These are phyloP conservation scores for Chenopodium berlandieri DNA, from an alignment of 148 eudicot genomes.

Conservation along the genomic window DNA sequence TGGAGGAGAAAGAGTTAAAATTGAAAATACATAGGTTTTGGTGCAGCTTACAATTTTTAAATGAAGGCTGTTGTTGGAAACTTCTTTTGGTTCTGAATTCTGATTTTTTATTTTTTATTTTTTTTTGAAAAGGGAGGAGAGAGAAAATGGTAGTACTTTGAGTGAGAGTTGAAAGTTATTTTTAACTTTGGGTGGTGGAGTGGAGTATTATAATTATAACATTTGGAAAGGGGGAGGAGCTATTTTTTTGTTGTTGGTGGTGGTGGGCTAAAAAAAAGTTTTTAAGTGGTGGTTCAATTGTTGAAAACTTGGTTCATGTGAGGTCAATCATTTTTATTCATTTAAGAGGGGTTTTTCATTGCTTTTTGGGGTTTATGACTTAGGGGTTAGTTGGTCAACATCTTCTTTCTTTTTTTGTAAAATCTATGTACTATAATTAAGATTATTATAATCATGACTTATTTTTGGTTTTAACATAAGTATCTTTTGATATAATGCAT, in stretches of 20 bases:
- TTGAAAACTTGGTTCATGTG: conserved; percentile 49
- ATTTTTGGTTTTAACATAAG: background rate
- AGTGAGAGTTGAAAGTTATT: background rate
- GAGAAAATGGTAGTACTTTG: background rate
- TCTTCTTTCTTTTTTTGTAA: background rate
- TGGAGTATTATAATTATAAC: background rate
- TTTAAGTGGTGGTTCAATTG: conserved; percentile 27
- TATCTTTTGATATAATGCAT: background rate
- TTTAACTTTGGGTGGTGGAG: background rate
- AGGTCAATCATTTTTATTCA: conserved; percentile 44
- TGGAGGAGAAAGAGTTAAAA: conserved; percentile 10
- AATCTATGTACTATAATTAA: background rate
- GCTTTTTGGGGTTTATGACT: conserved; percentile 22
- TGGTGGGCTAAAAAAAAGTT: conserved; percentile 20
- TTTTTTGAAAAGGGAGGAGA: background rate
- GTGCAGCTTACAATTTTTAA: background rate
- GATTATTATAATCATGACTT: too few relatives aligned
- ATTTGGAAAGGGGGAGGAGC: background rate
- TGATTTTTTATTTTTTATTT: too few relatives aligned
- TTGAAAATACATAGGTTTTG: conserved; percentile 29
- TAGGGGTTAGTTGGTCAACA: background rate
- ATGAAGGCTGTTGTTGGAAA: conserved; percentile 40
- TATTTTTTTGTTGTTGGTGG: background rate
- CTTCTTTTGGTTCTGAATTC: conserved; percentile 45
- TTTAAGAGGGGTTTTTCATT: conserved; percentile 8